Conservation (phyloP, 176 grass and related monocot species). For the Ensete glaucum region DNA sequence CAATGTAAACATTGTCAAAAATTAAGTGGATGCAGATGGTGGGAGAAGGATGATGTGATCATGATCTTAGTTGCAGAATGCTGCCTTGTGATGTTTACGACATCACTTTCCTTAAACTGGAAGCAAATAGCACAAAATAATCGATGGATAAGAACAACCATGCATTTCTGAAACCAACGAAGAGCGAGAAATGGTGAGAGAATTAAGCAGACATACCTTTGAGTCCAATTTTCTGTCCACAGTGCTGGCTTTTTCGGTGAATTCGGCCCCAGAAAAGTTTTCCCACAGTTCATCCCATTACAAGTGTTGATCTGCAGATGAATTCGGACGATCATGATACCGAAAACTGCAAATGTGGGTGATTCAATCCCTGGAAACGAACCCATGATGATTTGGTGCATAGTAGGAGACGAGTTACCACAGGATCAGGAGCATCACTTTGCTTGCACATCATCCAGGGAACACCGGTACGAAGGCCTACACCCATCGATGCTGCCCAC, state of each 20-base stretch:
- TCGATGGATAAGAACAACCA: no score
- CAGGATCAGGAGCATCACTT: slow-evolving; percentile 79
- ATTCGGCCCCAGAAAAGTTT: slow-evolving; percentile 79
- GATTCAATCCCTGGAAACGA: not conserved
- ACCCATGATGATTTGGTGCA: not conserved
- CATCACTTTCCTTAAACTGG: no score
- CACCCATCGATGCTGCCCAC: slow-evolving; percentile 76
- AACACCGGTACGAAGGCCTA: slow-evolving; percentile 57
- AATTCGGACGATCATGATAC: slow-evolving; percentile 8
- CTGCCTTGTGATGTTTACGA: not conserved
- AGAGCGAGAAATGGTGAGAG: not conserved
- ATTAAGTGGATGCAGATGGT: not conserved
- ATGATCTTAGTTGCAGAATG: not conserved
- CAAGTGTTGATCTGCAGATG: slow-evolving; percentile 72
- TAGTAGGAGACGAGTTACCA: slow-evolving; percentile 35
- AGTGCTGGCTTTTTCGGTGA: slow-evolving; percentile 70
- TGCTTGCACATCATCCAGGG: slow-evolving; percentile 99
- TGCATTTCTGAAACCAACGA: no score
- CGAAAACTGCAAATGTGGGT: not conserved
- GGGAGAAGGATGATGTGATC: not conserved
- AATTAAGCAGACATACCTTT: slow-evolving; percentile 27
- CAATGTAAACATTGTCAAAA: not conserved
- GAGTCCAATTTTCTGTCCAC: slow-evolving; percentile 93
- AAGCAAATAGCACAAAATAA: no score
- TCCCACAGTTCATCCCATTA: slow-evolving; percentile 64